Conservation (phyloP, 1,284 basidiomycete genomes). For the Cryptococcus sp. region DNA sequence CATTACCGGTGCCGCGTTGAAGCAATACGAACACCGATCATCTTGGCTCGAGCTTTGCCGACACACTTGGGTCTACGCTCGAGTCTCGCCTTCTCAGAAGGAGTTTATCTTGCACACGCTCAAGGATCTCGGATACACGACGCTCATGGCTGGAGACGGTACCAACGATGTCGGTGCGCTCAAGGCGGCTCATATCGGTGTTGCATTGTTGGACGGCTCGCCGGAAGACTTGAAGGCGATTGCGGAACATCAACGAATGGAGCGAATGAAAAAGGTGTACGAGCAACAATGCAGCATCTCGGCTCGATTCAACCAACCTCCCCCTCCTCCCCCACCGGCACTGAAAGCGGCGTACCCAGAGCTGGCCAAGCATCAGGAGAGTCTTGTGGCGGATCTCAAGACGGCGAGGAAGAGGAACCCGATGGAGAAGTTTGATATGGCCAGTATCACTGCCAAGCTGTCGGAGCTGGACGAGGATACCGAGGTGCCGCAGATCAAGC, state of each 20-base stretch:
- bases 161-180: constrained; percentile 96
- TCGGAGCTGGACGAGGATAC: constrained; percentile 83
- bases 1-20: constrained; percentile 84
- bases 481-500: constrained; percentile 91
- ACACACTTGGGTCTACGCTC: constrained; percentile 93
- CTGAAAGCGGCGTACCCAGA: constrained; percentile 81
- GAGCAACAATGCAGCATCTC: constrained; percentile 88
- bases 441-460: constrained; percentile 79
- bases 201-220: constrained; percentile 85
- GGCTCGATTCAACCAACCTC: constrained; percentile 79
- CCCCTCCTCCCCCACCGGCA: constrained; percentile 69
- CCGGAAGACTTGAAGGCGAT: constrained; percentile 87
- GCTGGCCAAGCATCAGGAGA: constrained; percentile 80
- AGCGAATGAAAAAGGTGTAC: constrained; percentile 90
- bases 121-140: constrained; percentile 78
- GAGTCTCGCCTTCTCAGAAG: constrained; percentile 91
- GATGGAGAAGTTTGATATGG: constrained; percentile 88
- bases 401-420: constrained; percentile 71
- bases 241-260: constrained; percentile 79
- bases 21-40: constrained; percentile 61
- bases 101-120: constrained; percentile 85
- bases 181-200: constrained; percentile 92
- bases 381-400: constrained; percentile 60
- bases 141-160: constrained; percentile 94
- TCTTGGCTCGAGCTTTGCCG: constrained; percentile 74